Percentiles rank a stretch among this genome's conserved stretches.
These are phyloP conservation scores for Coemansia sp. DNA, from an alignment of 192 early-diverging fungal species.

Conservation along the genomic window DNA sequence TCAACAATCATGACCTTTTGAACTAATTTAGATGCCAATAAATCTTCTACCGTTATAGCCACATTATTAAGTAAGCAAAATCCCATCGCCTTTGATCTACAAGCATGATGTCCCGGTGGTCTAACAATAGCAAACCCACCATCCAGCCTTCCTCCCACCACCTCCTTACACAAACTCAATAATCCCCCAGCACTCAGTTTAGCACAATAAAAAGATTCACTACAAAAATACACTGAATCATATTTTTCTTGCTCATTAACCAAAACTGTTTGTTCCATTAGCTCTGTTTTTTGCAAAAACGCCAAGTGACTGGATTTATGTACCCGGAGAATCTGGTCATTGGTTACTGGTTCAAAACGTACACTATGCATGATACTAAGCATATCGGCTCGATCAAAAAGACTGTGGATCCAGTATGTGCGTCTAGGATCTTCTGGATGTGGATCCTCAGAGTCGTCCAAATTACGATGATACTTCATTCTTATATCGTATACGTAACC, in stretches of 20 bases:
- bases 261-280: constrained; percentile 47
- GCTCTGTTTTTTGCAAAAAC: constrained; percentile 43
- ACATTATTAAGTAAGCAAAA: constrained; percentile 92
- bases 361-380: constrained; percentile 44
- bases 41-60: constrained; percentile 69
- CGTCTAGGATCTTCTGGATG: constrained; percentile 76
- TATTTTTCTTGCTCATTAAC: constrained; percentile 40
- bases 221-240: constrained; percentile 72
- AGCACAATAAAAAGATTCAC: constrained; percentile 59
- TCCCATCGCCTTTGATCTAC: constrained; percentile 68
- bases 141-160: constrained; percentile 57
- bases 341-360: constrained; percentile 3
- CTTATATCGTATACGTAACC: constrained; percentile 60
- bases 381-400: constrained; percentile 48
- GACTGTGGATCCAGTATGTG: constrained; percentile 64
- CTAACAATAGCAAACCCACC: constrained; percentile 87
- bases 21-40: constrained; percentile 50
- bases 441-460: constrained; percentile 55
- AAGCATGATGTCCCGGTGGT: constrained; percentile 94
- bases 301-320: constrained; percentile 53
- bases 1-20: constrained; percentile 78
- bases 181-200: constrained; percentile 73
- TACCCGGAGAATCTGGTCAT: constrained; percentile 45
- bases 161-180: constrained; percentile 66
- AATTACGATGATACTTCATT: constrained; percentile 63